Conservation (phyloP, 2,329 filamentous ascomycete species). For the Amesomyces nigricolor region DNA sequence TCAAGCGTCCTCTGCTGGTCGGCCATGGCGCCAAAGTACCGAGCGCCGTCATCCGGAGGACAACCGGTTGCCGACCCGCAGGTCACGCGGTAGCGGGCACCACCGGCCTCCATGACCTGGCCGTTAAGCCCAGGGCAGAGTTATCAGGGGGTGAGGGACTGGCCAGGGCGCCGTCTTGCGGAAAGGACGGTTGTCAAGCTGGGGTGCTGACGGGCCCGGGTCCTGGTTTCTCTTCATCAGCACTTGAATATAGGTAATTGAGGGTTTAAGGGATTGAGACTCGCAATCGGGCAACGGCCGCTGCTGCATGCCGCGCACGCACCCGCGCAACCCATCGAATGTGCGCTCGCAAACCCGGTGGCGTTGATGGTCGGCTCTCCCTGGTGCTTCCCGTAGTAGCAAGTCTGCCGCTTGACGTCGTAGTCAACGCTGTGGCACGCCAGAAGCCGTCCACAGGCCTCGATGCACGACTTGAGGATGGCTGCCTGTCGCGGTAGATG, state of each 20-base stretch:
- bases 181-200: neutral
- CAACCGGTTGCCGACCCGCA: neutral
- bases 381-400: slow-evolving; percentile 3
- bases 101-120: neutral
- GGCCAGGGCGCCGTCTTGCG: neutral
- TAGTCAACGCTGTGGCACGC: slow-evolving; percentile 2
- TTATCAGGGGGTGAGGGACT: neutral
- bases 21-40: neutral
- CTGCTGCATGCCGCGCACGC: neutral
- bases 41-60: neutral
- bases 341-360: neutral
- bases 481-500: neutral
- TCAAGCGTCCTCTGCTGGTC: neutral
- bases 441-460: neutral
- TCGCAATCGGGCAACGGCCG: neutral
- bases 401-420: neutral
- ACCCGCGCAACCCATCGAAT: neutral
- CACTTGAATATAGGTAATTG: neutral
- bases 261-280: neutral
- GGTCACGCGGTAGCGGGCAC: neutral
- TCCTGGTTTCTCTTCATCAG: neutral
- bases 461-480: neutral
- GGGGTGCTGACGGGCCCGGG: neutral
- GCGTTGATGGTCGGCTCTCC: neutral
- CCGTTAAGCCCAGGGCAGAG: neutral